A percentile compares a stretch with the other conserved stretches of the same genome.
These are phyloP conservation scores for Aspergillus proliferans DNA, from an alignment of 2,329 filamentous ascomycete species.

Conservation along the genomic window DNA sequence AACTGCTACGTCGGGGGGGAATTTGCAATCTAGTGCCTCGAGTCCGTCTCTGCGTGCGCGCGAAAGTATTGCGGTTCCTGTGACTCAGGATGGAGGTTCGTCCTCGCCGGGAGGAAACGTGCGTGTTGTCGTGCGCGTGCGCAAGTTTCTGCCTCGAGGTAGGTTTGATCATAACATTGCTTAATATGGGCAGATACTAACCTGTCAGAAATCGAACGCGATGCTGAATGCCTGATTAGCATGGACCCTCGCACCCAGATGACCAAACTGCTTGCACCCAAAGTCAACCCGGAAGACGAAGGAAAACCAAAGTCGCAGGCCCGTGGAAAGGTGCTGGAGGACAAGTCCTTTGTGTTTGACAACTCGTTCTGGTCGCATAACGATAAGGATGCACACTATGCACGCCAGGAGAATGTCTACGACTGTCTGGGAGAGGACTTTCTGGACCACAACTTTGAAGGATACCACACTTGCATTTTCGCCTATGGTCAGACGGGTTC, in stretches of 20 bases:
- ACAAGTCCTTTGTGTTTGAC: slow-evolving; percentile 92
- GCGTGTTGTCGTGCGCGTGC: slow-evolving; percentile 72
- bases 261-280: slow-evolving; percentile 72
- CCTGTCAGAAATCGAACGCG: slow-evolving; percentile 66
- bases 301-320: slow-evolving; percentile 57
- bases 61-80: slow-evolving; percentile 57
- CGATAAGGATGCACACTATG: slow-evolving; percentile 73
- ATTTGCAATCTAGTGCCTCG: slow-evolving; percentile 59
- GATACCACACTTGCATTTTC: slow-evolving; percentile 98
- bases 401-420: slow-evolving; percentile 88
- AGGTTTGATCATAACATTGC: slow-evolving; percentile 15
- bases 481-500: slow-evolving; percentile 97
- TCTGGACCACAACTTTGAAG: slow-evolving; percentile 97
- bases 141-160: slow-evolving; percentile 75
- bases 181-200: not conserved
- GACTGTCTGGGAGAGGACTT: slow-evolving; percentile 92
- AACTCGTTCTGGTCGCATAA: slow-evolving; percentile 98
- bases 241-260: slow-evolving; percentile 86
- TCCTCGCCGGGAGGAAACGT: slow-evolving; percentile 67
- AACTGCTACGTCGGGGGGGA: slow-evolving; percentile 30
- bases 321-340: slow-evolving; percentile 66
- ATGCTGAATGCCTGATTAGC: slow-evolving; percentile 75
- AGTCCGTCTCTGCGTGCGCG: slow-evolving; percentile 71
- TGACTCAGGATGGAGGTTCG: slow-evolving; percentile 21
- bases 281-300: slow-evolving; percentile 43